Evolutionary conservation across 2,329 filamentous ascomycete species (phyloP), one percentile per base, ranked within the genome.

Genomic region (Penicillium sp.): DNA sequence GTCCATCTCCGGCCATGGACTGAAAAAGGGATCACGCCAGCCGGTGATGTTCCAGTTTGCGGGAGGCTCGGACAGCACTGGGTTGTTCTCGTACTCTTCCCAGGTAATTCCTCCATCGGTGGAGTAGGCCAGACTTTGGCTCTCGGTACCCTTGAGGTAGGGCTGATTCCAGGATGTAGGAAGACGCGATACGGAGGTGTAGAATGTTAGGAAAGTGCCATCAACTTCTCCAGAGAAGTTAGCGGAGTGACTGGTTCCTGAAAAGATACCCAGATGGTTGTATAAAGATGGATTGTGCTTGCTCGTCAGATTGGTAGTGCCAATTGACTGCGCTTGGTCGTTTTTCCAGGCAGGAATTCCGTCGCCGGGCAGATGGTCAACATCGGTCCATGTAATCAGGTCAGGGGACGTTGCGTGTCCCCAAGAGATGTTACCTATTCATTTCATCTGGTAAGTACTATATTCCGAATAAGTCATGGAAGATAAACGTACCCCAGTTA

Each of bases 281-380:
- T 61, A 65, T n/a, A 65, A 42, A 14, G 61, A 25, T 16, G 63
- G 63, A n/a, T 55, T 52, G 25, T 65, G 63, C 2, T 59, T 58
- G 51, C 63, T 61, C 13, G 53, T 65, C 16, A 61, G 16, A 33
- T 65, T 65, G n/a, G 57, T 64, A 4, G 61, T 64, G 22, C 61
- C 61, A 33, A 65, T 54, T 22, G 61, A 65, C 45, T 65, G 61
- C 0, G 59, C 57, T 52, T 65, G 55, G 40, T 55, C 26, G 14
- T 65, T 57, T n/a, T 65, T 65, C 61, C 63, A 65, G 3, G 58
- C 63, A 40, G 63, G 56, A 19, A 61, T 28, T 16, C 42, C 59
- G 38, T 65, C 58, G 5, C 60, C 16, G 13, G 60, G 62, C 13
- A 58, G 46, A 33, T 60, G 58, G 48, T 64, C 61, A 7, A 65